Conservation (phyloP, 306 rosid species). For the Vigna trinervia region DNA sequence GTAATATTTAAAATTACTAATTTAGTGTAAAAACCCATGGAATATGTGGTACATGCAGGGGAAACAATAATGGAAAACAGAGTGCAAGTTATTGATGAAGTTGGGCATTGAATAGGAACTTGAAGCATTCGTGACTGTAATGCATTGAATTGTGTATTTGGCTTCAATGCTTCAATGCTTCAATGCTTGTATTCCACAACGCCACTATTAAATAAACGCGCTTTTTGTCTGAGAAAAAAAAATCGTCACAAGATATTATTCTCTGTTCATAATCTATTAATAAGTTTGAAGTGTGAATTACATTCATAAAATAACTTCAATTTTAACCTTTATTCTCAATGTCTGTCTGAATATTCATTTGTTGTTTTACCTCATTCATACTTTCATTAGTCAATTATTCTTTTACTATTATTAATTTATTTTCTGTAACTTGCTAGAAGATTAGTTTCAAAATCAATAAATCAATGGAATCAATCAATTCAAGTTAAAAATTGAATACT, state of each 20-base stretch:
- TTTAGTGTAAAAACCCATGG: no score
- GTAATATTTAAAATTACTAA: no score
- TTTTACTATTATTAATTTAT: not conserved
- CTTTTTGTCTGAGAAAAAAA: no score
- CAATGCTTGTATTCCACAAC: not conserved
- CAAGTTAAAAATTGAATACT: not conserved
- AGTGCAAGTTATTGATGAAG: constrained; percentile 48
- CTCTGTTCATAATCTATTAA: not conserved
- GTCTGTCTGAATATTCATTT: not conserved
- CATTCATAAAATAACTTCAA: no score
- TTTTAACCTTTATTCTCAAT: not conserved
- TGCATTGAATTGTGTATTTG: not conserved
- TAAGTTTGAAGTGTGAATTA: not conserved
- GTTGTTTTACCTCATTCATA: not conserved
- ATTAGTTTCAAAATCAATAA: not conserved
- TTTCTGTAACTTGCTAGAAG: not conserved
- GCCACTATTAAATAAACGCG: no score
- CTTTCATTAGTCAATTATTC: not conserved
- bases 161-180: not conserved
- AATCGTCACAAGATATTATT: not conserved
- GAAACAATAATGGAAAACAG: constrained; percentile 52
- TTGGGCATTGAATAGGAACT: constrained; percentile 16
- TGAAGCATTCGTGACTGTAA: no score
- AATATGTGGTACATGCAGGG: constrained; percentile 59
- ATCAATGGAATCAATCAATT: not conserved